Conservation (phyloP, 148 eudicot species). For the Hydrangea macrophylla region DNA sequence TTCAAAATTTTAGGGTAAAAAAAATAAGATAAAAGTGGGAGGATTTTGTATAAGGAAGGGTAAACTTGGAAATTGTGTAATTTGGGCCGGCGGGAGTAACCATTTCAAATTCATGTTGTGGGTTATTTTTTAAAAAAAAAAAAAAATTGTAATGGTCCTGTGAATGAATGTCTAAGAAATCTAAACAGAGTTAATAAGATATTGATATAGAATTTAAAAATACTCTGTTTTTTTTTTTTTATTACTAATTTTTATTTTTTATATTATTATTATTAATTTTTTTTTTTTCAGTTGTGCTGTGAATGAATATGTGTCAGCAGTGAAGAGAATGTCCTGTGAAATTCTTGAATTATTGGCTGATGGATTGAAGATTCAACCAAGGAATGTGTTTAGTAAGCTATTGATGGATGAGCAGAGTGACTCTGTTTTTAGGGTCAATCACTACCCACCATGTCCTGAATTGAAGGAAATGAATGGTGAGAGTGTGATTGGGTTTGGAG, state of each 20-base stretch:
- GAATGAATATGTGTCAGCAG: constrained; percentile 34
- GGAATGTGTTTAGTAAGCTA: constrained; percentile 42
- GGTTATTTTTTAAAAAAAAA: too few species aligned
- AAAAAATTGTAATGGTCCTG: too few species aligned
- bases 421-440: constrained; percentile 52
- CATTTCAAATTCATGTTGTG: too few species aligned
- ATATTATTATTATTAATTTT: background rate
- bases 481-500: constrained; percentile 49
- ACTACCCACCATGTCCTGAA: constrained; percentile 48
- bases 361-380: constrained; percentile 35
- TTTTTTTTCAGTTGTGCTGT: constrained; percentile 25
- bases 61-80: too few species aligned
- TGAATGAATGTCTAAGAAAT: too few species aligned
- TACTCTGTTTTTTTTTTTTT: background rate
- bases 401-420: constrained; percentile 54
- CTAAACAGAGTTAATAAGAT: background rate
- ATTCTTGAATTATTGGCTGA: constrained; percentile 51
- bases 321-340: constrained; percentile 53
- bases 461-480: constrained; percentile 16
- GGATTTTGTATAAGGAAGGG: too few species aligned
- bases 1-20: too few species aligned
- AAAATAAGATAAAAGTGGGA: too few species aligned
- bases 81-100: too few species aligned
- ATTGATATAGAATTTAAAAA: too few species aligned
- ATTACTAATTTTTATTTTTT: background rate